Evolutionary conservation across 768 basidiomycete genomes (phyloP), one percentile per base, ranked within the genome.

Genomic region (Kwoniella sp.): DNA sequence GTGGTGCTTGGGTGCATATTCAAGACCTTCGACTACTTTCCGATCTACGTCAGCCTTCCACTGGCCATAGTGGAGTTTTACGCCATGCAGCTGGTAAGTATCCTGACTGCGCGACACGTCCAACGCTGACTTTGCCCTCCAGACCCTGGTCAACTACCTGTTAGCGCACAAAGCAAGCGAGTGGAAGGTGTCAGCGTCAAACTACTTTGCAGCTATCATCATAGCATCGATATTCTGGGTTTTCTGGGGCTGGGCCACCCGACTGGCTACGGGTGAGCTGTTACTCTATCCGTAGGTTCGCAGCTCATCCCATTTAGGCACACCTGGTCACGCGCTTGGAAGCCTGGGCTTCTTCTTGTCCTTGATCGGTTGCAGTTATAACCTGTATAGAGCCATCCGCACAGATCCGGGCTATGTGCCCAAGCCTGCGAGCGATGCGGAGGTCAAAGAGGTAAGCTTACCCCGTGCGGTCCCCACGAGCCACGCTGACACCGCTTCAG

Each of bases 121-220:
- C 20, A 10, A 29, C 25, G 25, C 32, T 37, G 45, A 28, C 19
- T 33, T 31, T 34, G 33, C 26, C 29, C 20, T 14, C 46, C 28
- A 38, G 68, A 31, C 47, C 5, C 53, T 65, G 6, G 57, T 46
- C 25, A 33, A 60, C 39, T 67, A 57, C 49, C 57, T 53, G 19
- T 26, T 65, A 86, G 86, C 81, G 87, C 71, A 87, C 90, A 47
- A 88, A 86, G 6, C 85, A 3, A 87, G 88, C 61, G 88, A 86
- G 9, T 89, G 89, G 56, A 84, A 82, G 37, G 83, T 98, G 37
- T 84, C 83, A 25, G 82, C 84, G 59, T 89, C 88, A 50, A 92
- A 92, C 0, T 95, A 98, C 75, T 92, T 96, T 65, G 83, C 89
- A 0, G 86, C 88, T 9, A 89, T 99, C 57, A 95, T 99, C 50